A percentile compares a stretch with the other conserved stretches of the same genome.
Conservation (phyloP, 352 stramenopile genomes). For the Phytophthora hybrid region DNA sequence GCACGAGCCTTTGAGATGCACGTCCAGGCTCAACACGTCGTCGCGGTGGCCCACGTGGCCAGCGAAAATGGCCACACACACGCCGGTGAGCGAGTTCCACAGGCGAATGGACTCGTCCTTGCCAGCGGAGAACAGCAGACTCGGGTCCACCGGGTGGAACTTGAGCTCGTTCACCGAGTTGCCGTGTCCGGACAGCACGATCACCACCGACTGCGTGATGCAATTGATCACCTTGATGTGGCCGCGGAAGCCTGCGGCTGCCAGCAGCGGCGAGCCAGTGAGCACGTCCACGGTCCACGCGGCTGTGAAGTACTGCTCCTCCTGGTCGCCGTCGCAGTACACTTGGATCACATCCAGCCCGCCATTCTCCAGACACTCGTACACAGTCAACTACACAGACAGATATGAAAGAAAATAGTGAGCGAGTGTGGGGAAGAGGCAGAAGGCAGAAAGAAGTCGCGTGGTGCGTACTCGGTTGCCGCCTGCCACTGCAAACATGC, state of each 20-base stretch:
- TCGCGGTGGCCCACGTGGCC: slow-evolving; percentile 92
- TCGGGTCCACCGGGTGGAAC: slow-evolving; percentile 91
- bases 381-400: slow-evolving; percentile 65
- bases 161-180: slow-evolving; percentile 94
- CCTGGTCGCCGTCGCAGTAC: slow-evolving; percentile 78
- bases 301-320: slow-evolving; percentile 84
- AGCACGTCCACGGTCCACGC: slow-evolving; percentile 83
- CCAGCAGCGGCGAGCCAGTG: slow-evolving; percentile 74
- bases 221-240: slow-evolving; percentile 90
- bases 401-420: background rate
- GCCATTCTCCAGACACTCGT: slow-evolving; percentile 80
- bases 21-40: slow-evolving; percentile 90
- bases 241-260: slow-evolving; percentile 70
- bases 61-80: slow-evolving; percentile 93
- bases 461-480: slow-evolving; percentile 65
- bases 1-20: slow-evolving; percentile 89
- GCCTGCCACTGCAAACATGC: slow-evolving; percentile 74
- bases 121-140: slow-evolving; percentile 89
- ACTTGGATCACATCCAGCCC: slow-evolving; percentile 83
- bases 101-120: slow-evolving; percentile 94
- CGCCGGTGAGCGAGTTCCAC: slow-evolving; percentile 91
- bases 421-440: background rate
- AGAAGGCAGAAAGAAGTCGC: background rate
- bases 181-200: slow-evolving; percentile 89
- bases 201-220: slow-evolving; percentile 79